Evolutionary conservation across 148 eudicot genomes (phyloP), one percentile per base, ranked within the genome.

Genomic region (Beta vulgaris): DNA sequence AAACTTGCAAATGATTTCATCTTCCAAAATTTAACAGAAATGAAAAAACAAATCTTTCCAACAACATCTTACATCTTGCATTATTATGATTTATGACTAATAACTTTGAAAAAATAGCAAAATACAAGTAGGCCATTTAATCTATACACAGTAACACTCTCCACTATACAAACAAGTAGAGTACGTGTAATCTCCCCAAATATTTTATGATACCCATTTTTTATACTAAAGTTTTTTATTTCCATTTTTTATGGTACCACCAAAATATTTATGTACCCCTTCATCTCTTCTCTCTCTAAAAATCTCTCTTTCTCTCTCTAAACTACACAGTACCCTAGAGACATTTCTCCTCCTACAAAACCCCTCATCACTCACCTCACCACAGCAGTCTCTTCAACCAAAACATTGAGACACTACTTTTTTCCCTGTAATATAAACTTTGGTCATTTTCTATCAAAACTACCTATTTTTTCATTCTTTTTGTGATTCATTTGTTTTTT

Each of bases 331-430:
- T 71, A 64, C 76, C 82, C 79, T 80, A 74, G 51, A 80, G 36
- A 40, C 59, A 80, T 74, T 74, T 79, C 82, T 31, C 32, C 26
- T 63, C 71, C 81, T 79, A 79, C 82, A 79, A 68, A 79, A 73
- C 40, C 73, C 77, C 81, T 69, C 71, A n/a, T n/a, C 23, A 32
- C 48, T 39, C 55, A 28, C 65, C 34, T 49, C 74, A 53, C n/a
- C 51, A 28, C 28, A 68, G 18, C 73, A 69, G 37, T 63, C 71
- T 60, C 77, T 51, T 74, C 79, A 25, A 60, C 82, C 72, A 71
- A 57, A 69, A 78, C 66, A 53, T 55, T 43, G 15, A 79, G 35
- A 36, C 43, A 67, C 60, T 66, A 4, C 37, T 18, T 69, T 37
- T 31, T 51, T 34, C 70, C 15, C 44, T 79, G 82, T 74, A 69